Base-by-base conservation (phyloP, 768 basidiomycete genomes). In the Lactarius quietus region DNA sequence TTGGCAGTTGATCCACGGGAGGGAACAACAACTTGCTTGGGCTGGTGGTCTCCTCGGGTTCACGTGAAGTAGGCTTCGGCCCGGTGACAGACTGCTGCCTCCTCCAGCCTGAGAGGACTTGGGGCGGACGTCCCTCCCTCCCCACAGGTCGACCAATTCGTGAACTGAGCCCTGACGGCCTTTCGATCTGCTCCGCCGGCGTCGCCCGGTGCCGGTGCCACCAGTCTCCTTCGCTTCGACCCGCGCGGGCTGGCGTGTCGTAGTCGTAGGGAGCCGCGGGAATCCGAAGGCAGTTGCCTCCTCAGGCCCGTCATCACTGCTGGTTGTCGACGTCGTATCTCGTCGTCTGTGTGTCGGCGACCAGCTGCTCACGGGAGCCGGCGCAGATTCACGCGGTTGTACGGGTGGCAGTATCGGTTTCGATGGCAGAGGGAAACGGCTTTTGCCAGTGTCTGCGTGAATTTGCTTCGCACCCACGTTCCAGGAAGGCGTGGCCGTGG, bases 161-260 rank as follows among this genome's bases (percentile, higher is more conserved):
- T 94, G 90, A 28, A 93, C 90, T 15, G 92, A 93, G 70, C 85
- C 88, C 78, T 93, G 90, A 68, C 91, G 78, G 45, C 83, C 79
- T 69, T 84, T 85, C 51, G 77, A 74, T 69, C 75, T 81, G 48
- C 76, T 72, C 58, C 74, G 68, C 45, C 69, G 20, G 72, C 69
- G 36, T 70, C 64, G 58, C 63, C 68, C 53, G 70, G 73, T 59
- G 66, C 68, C 52, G 70, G 73, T 58, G 66, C 68, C 64, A 12
- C 60, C 66, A 54, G 65, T 62, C 56, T 59, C 53, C 39, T 69
- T 64, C 53, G 38, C 54, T n/a, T 69, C 69, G 12, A 65, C 48
- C 45, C n/a, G 63, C 45, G 12, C 17, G 36, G 62, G 51, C 29
- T 23, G 12, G 26, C 55, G 59, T 28, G 31, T 31, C 9, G 52